Percentiles rank a stretch among this genome's conserved stretches.
Evolutionary conservation across 2,329 filamentous ascomycete genomes (phyloP).

Genomic region (Fusarium albidum): DNA sequence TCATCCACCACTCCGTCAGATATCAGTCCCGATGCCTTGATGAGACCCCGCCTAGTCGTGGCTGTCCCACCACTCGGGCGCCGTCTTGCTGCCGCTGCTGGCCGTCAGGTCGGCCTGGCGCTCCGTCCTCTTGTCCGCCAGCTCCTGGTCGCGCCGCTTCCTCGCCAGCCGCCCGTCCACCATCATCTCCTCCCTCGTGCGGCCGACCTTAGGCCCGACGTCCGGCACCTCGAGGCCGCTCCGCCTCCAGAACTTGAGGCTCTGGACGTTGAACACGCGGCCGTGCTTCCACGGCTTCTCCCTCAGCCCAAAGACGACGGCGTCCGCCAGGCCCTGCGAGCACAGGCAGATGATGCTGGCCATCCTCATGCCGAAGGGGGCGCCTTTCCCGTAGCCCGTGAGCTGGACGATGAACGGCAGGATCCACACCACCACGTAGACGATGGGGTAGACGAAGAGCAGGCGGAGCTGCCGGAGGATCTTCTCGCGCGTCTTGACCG

Average conservation of each 20-base stretch:
- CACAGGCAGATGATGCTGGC: constrained; percentile 66
- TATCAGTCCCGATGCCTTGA: neutral
- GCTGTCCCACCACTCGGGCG: constrained; percentile 44
- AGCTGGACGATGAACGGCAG: constrained; percentile 74
- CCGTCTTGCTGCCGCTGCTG: constrained; percentile 18
- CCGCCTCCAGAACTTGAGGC: constrained; percentile 25
- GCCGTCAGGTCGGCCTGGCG: neutral
- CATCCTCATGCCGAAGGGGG: constrained; percentile 65
- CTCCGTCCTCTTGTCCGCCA: constrained; percentile 45
- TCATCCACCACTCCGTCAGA: constrained; percentile 12
- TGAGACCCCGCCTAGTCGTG: constrained; percentile 18
- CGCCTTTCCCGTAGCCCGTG: constrained; percentile 45
- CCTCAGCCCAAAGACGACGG: constrained; percentile 71
- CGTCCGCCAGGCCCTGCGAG: constrained; percentile 73
- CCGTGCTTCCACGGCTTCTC: constrained; percentile 72
- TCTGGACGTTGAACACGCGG: constrained; percentile 15
- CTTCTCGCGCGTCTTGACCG: constrained; percentile 56
- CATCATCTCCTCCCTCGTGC: constrained; percentile 61
- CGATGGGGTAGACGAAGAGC: constrained; percentile 78
- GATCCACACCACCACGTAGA: constrained; percentile 77
- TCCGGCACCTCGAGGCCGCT: constrained; percentile 9
- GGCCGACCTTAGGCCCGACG: constrained; percentile 45
- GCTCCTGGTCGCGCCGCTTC: constrained; percentile 57
- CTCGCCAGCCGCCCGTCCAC: constrained; percentile 59
- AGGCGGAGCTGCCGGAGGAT: constrained; percentile 74